These are phyloP conservation scores for Pseudogymnoascus sp. DNA, from an alignment of 2,329 filamentous ascomycete species.

Conservation along the genomic window DNA sequence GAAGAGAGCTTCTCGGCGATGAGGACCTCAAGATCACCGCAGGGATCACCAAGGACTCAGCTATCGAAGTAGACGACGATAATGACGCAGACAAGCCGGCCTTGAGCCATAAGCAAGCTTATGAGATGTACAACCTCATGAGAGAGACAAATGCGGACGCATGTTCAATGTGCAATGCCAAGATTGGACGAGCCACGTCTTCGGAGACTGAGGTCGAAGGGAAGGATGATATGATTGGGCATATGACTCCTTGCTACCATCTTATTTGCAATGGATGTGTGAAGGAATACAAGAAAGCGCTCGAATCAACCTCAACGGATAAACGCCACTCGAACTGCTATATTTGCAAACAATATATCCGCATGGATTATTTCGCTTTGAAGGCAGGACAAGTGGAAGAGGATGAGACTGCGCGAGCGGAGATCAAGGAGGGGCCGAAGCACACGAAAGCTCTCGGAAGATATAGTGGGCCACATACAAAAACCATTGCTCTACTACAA, in stretches of 20 bases:
- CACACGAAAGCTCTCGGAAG: conserved; percentile 53
- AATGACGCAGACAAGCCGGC: conserved; percentile 45
- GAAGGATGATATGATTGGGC: conserved; percentile 60
- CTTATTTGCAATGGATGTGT: conserved; percentile 74
- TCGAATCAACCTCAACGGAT: conserved; percentile 34
- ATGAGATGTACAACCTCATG: conserved; percentile 79
- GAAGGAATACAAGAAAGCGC: conserved; percentile 48
- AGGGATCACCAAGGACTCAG: conserved; percentile 74
- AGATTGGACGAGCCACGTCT: conserved; percentile 53
- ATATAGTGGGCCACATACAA: conserved; percentile 85
- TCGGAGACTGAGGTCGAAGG: conserved; percentile 48
- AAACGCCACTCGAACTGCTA: conserved; percentile 50
- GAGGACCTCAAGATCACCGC: conserved; percentile 75
- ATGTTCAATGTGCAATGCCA: conserved; percentile 64
- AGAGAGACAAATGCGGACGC: conserved; percentile 70
- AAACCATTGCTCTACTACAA: conserved; percentile 75
- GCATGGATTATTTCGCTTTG: conserved; percentile 60
- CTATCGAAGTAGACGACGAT: conserved; percentile 81
- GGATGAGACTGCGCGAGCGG: conserved; percentile 22
- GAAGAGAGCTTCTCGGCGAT: conserved; percentile 80
- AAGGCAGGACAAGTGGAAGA: conserved; percentile 36
- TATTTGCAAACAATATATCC: conserved; percentile 59
- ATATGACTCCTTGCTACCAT: conserved; percentile 83
- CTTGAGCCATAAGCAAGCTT: conserved; percentile 65
- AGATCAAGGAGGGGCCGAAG: conserved; percentile 33